These are phyloP conservation scores for Aureobasidium vineae DNA, from an alignment of 2,329 filamentous ascomycete genomes.

Conservation along the genomic window DNA sequence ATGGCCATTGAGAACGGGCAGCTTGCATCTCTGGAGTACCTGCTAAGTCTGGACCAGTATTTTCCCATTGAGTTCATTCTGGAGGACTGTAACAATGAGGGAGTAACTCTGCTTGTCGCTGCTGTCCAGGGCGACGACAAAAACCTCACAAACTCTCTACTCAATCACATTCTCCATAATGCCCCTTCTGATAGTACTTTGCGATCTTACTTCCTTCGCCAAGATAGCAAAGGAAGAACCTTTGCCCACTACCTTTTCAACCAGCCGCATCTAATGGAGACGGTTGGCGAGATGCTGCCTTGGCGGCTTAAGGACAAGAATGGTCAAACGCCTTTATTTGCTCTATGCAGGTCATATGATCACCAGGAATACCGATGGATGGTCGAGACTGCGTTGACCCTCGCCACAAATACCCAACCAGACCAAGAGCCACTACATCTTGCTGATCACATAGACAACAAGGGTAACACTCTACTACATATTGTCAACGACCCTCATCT, in stretches of 20 bases:
- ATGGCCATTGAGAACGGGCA: slow-evolving; percentile 60
- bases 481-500: slow-evolving; percentile 85
- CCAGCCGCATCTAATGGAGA: slow-evolving; percentile 73
- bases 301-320: slow-evolving; percentile 95
- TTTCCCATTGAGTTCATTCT: slow-evolving; percentile 71
- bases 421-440: slow-evolving; percentile 80
- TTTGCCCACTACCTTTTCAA: slow-evolving; percentile 97
- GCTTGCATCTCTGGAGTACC: slow-evolving; percentile 70
- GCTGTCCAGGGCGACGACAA: slow-evolving; percentile 81
- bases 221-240: slow-evolving; percentile 83
- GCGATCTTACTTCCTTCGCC: slow-evolving; percentile 65
- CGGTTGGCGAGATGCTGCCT: slow-evolving; percentile 73
- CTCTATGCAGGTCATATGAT: slow-evolving; percentile 92
- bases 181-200: slow-evolving; percentile 58
- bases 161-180: slow-evolving; percentile 64
- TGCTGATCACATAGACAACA: slow-evolving; percentile 87
- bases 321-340: slow-evolving; percentile 96
- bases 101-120: slow-evolving; percentile 83
- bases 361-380: slow-evolving; percentile 82
- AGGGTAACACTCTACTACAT: slow-evolving; percentile 93
- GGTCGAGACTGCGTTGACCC: slow-evolving; percentile 76
- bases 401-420: slow-evolving; percentile 70
- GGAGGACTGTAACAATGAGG: slow-evolving; percentile 83
- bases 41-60: slow-evolving; percentile 73
- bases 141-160: slow-evolving; percentile 70